Base-by-base conservation (phyloP, 2,329 filamentous ascomycete species). In the Leptographium wingfieldii region DNA sequence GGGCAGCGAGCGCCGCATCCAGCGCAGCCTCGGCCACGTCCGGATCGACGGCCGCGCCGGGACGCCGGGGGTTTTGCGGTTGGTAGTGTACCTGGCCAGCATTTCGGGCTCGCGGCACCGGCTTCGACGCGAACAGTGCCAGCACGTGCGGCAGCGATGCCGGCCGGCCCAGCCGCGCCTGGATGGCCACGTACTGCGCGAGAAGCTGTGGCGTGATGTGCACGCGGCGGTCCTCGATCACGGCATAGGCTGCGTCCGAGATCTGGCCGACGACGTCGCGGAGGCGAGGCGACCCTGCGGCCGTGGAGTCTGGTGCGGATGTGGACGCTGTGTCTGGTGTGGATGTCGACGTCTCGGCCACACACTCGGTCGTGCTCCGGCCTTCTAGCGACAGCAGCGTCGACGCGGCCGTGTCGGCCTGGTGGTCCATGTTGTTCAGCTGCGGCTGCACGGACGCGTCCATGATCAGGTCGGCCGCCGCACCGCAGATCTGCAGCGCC, bases 101-200 rank as follows among this genome's bases (percentile, higher is more conserved):
- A 22, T 22, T 22, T 22, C 22, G 22, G 22, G 22, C 22, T 22
- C 22, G 22, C 43, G 43, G 43, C 46, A 25, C 14, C 11, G 89
- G 87, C 72, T 97, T 99, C 66, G 83, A 82, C 56, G 90, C 89
- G 70, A 92, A 97, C 58, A 96, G 79, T 60, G 85, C 76, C 68
- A 99, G 87, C 51, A 91, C 83, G 62, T 86, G 81, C 7, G 92
- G 90, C 63, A 97, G 82, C 53, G 88, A 85, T 64, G 89, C 83
- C 3, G 90, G 85, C 60, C 81, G 84, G 63, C 84, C 81, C 52
- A 97, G 80, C 12, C 85, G 79, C 33, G 85, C 79, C 70, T 96
- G 90, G 53, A 90, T 83, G 46, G 82, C 78, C 63, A 95, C 85
- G 72, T 96, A 97, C 65, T 81, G 72, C 60, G 81, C 77, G 48